Conservation (phyloP, 2,329 filamentous ascomycete genomes). For the Clonostachys byssicola region DNA sequence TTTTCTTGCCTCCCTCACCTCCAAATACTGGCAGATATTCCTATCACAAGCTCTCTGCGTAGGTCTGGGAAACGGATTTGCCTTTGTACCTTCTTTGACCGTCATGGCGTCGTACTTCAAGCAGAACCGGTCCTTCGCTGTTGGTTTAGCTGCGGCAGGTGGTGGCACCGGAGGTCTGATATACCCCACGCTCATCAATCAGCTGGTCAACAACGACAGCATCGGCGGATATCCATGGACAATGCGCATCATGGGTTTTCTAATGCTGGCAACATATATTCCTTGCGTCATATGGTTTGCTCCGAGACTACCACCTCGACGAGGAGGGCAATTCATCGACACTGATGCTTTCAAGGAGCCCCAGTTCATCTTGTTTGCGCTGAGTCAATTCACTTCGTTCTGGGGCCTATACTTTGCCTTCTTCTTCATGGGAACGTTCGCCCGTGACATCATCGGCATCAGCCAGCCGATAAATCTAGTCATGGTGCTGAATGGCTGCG, state of each 20-base stretch:
- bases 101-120: constrained; percentile 26
- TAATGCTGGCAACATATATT: constrained; percentile 21
- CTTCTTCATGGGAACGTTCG: constrained; percentile 46
- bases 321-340: constrained; percentile 35
- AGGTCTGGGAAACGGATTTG: constrained; percentile 35
- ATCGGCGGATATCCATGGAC: constrained; percentile 20
- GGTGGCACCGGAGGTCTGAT: constrained; percentile 23
- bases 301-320: constrained; percentile 32
- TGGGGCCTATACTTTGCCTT: constrained; percentile 33
- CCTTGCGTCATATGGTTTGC: constrained; percentile 23
- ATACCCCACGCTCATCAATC: constrained; percentile 18
- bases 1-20: constrained; percentile 32
- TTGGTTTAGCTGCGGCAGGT: constrained; percentile 25
- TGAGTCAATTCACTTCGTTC: constrained; percentile 26
- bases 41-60: constrained; percentile 38
- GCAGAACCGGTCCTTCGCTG: constrained; percentile 15
- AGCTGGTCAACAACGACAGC: constrained; percentile 5
- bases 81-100: constrained; percentile 29
- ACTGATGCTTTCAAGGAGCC: constrained; percentile 33
- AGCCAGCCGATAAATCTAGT: constrained; percentile 54
- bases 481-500: constrained; percentile 61
- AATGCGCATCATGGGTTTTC: constrained; percentile 17
- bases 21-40: constrained; percentile 36
- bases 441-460: constrained; percentile 23
- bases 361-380: constrained; percentile 24